phyloP scores from a whole-genome alignment of 306 rosid genomes.

The Trifolium fragiferum region DNA sequence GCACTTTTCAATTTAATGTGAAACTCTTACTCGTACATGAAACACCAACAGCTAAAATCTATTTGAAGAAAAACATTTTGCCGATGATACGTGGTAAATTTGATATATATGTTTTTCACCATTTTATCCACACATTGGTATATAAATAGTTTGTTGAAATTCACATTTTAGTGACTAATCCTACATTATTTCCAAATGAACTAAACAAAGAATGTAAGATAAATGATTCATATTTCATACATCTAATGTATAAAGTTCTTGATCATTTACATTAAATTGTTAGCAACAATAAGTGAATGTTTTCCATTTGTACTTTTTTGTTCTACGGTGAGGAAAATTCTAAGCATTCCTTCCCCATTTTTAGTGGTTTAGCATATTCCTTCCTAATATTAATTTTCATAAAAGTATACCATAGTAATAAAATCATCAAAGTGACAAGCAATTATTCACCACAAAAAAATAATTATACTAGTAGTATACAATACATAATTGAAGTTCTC shows the following conservation, averaged over 20 bases:
- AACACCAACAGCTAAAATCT: not conserved
- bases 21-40: not conserved
- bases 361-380: constrained; percentile 18
- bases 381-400: constrained; percentile 12
- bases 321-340: constrained; percentile 34
- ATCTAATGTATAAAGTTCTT: not conserved
- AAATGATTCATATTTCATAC: too few relatives aligned
- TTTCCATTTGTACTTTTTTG: constrained; percentile 36
- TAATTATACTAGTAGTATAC: not conserved
- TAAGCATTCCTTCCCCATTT: constrained; percentile 19
- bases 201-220: not conserved
- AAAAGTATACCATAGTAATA: not conserved
- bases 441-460: constrained; percentile 40
- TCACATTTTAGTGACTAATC: not conserved
- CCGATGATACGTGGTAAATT: not conserved
- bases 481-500: constrained; percentile 17
- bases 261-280: not conserved
- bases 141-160: not conserved
- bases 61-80: not conserved
- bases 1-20: too few relatives aligned
- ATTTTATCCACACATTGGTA: not conserved
- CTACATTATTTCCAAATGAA: not conserved
- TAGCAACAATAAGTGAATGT: not conserved
- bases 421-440: constrained; percentile 28
- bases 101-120: not conserved